These are phyloP conservation scores for Artemisia tridentata DNA, from an alignment of 129 eudicot species.

Conservation along the genomic window DNA sequence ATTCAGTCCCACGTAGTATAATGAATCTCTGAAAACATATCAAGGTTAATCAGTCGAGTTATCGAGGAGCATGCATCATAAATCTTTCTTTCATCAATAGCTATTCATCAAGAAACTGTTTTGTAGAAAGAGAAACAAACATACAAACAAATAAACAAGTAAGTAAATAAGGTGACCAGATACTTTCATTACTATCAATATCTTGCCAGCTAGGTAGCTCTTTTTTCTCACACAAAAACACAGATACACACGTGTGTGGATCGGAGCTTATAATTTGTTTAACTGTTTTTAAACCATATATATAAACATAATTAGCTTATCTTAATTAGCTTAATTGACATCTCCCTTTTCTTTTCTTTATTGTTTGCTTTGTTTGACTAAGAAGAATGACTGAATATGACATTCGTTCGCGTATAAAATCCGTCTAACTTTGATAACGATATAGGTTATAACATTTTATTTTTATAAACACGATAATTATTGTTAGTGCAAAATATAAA, in stretches of 20 bases:
- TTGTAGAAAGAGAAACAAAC: slow-evolving; percentile 18
- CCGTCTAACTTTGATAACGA: slow-evolving; percentile 5
- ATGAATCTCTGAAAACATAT: slow-evolving; percentile 26
- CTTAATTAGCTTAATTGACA: slow-evolving; percentile 32
- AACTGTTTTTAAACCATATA: slow-evolving; percentile 7
- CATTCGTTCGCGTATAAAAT: slow-evolving; percentile 14
- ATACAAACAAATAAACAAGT: background rate
- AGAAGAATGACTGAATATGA: slow-evolving; percentile 24
- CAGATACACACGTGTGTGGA: slow-evolving; percentile 35
- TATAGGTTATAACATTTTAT: too few relatives aligned
- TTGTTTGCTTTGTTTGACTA: slow-evolving; percentile 26
- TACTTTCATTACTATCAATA: slow-evolving; percentile 33
- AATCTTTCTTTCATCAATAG: slow-evolving; percentile 33
- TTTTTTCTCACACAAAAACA: slow-evolving; percentile 15
- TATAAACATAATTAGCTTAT: background rate
- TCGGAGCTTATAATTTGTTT: slow-evolving; percentile 27
- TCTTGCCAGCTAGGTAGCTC: slow-evolving; percentile 18
- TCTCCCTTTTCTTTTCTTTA: background rate
- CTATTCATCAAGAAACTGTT: slow-evolving; percentile 24
- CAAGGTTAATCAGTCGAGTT: slow-evolving; percentile 20
- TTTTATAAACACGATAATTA: too few relatives aligned
- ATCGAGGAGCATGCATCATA: slow-evolving; percentile 14
- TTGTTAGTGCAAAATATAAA: too few relatives aligned
- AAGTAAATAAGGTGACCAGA: slow-evolving; percentile 25
- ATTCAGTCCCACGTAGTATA: slow-evolving; percentile 33